Percentiles rank a stretch among this genome's conserved stretches.
phyloP scores from a whole-genome alignment of 177 flowering plant genomes.

The Vitis hybrid region DNA sequence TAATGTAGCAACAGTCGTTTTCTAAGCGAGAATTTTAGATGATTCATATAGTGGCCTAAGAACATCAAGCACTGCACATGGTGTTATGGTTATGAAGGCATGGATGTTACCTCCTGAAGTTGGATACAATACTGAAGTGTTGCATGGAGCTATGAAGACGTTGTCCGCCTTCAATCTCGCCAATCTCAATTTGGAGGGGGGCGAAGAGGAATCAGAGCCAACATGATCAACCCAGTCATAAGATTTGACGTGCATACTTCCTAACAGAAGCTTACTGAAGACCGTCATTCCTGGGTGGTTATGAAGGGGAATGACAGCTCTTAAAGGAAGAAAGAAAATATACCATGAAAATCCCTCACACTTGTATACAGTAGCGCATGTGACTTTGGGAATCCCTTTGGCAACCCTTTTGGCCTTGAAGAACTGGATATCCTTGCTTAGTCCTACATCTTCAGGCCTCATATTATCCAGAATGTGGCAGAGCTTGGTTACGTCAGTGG shows the following conservation, averaged over 20 bases:
- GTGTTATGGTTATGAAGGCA: slow-evolving; percentile 69
- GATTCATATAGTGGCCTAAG: slow-evolving; percentile 79
- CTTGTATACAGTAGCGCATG: slow-evolving; percentile 59
- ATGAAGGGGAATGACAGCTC: slow-evolving; percentile 75
- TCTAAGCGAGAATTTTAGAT: slow-evolving; percentile 77
- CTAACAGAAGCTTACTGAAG: slow-evolving; percentile 73
- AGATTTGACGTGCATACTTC: slow-evolving; percentile 77
- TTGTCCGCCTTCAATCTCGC: slow-evolving; percentile 51
- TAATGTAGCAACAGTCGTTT: slow-evolving; percentile 73
- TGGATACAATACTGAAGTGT: slow-evolving; percentile 73
- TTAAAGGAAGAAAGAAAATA: slow-evolving; percentile 71
- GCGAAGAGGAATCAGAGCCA: slow-evolving; percentile 9
- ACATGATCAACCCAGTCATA: slow-evolving; percentile 65
- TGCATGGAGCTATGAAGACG: slow-evolving; percentile 67
- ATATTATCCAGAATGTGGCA: slow-evolving; percentile 56
- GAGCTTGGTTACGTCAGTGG: slow-evolving; percentile 48
- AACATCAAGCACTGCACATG: slow-evolving; percentile 85
- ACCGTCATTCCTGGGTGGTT: slow-evolving; percentile 95
- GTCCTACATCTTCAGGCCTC: slow-evolving; percentile 73
- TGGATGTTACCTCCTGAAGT: slow-evolving; percentile 87
- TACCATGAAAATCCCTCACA: slow-evolving; percentile 63
- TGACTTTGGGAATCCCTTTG: slow-evolving; percentile 45
- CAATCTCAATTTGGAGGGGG: slow-evolving; percentile 44
- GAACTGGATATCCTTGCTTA: slow-evolving; percentile 51
- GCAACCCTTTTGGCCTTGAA: slow-evolving; percentile 33